Conservation (phyloP, 495 filamentous ascomycete species). For the Penicillium bovifimosum region DNA sequence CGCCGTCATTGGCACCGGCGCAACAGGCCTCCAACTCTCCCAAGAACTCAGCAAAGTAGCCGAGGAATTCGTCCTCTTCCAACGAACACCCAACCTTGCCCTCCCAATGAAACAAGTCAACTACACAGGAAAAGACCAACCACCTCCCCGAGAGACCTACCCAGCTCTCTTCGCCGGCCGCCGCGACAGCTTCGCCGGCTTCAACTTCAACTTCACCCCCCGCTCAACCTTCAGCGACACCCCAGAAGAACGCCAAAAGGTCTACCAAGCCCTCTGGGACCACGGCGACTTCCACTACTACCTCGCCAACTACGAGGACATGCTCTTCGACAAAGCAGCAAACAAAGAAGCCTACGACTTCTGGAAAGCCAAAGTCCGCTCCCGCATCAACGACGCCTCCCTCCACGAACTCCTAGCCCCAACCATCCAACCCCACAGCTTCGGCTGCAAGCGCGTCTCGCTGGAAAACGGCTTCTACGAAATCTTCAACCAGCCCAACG, state of each 20-base stretch:
- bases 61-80: conserved; percentile 28
- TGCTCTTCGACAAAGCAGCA: conserved; percentile 36
- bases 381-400: conserved; percentile 41
- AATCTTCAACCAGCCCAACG: conserved; percentile 38
- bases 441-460: conserved; percentile 48
- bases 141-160: conserved; percentile 24
- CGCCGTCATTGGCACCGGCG: conserved; percentile 45
- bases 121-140: not conserved
- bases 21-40: conserved; percentile 47
- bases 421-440: conserved; percentile 36
- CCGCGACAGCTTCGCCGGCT: conserved; percentile 37
- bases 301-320: conserved; percentile 47
- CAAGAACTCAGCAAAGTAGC: conserved; percentile 48
- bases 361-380: conserved; percentile 46
- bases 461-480: conserved; percentile 45
- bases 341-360: conserved; percentile 50
- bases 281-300: conserved; percentile 46
- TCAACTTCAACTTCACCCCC: conserved; percentile 39
- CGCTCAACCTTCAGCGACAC: conserved; percentile 37
- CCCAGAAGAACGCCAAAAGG: conserved; percentile 37
- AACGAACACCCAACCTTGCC: conserved; percentile 27
- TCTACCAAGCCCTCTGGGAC: conserved; percentile 44
- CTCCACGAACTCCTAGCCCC: conserved; percentile 50
- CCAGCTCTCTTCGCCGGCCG: conserved; percentile 32
- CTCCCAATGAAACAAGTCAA: conserved; percentile 32